A percentile compares a stretch with the other conserved stretches of the same genome.
phyloP scores from a whole-genome alignment of 2,329 filamentous ascomycete species.

The Aphanoascus verrucosus region DNA sequence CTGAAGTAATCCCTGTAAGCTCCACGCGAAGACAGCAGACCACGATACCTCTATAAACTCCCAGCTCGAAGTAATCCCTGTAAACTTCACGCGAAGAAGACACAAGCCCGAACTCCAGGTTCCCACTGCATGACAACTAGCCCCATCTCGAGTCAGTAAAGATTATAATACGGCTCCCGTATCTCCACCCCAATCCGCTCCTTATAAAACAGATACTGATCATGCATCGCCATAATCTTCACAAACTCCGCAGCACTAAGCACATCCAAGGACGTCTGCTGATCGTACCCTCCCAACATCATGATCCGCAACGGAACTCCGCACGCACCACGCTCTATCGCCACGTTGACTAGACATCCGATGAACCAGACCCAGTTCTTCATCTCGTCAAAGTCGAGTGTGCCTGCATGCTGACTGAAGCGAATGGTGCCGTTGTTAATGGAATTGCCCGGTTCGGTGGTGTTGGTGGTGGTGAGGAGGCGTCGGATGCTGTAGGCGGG shows the following conservation, averaged over 20 bases:
- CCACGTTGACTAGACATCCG: conserved; percentile 14
- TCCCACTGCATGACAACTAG: not conserved
- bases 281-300: not conserved
- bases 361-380: conserved; percentile 23
- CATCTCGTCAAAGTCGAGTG: conserved; percentile 18
- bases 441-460: not conserved
- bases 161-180: too few species aligned
- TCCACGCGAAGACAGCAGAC: too few species aligned
- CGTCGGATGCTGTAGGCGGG: conserved; percentile 9
- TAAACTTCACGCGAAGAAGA: too few species aligned
- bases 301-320: not conserved
- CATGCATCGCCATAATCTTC: not conserved
- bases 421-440: conserved; percentile 22
- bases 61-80: too few species aligned
- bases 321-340: conserved; percentile 10
- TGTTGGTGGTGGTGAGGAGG: not conserved
- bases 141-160: too few species aligned
- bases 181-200: not conserved
- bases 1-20: too few species aligned
- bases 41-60: too few species aligned
- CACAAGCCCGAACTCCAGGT: not conserved
- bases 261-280: not conserved
- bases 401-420: conserved; percentile 24
- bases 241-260: not conserved
- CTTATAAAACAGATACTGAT: conserved; percentile 5